These are phyloP conservation scores for Purshia tridentata DNA, from an alignment of 306 rosid species.

Conservation along the genomic window DNA sequence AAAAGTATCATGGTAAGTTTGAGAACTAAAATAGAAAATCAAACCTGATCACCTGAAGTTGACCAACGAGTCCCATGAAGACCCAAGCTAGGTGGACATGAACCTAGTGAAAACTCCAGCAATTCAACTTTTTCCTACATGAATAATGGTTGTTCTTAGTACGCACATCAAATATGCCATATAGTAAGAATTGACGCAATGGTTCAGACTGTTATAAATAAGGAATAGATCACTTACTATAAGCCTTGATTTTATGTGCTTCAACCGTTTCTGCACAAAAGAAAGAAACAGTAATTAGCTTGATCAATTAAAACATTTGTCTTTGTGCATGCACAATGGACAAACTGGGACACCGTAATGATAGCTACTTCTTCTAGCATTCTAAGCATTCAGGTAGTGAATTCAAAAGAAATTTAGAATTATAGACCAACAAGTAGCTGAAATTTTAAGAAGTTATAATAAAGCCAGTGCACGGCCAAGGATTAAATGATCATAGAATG, in stretches of 20 bases:
- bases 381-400: neutral
- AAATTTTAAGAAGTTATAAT: neutral
- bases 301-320: neutral
- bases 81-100: conserved; percentile 85
- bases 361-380: neutral
- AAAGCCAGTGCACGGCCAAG: neutral
- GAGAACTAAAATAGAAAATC: conserved; percentile 30
- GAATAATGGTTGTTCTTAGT: conserved; percentile 28
- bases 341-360: neutral
- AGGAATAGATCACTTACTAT: conserved; percentile 52
- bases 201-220: neutral
- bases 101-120: conserved; percentile 77
- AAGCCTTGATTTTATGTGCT: conserved; percentile 73
- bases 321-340: neutral
- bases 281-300: conserved; percentile 24
- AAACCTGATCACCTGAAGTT: conserved; percentile 74
- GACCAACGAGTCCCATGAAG: conserved; percentile 87
- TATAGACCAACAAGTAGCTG: neutral
- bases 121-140: conserved; percentile 83
- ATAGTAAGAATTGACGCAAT: conserved; percentile 23
- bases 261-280: conserved; percentile 66
- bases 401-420: conserved; percentile 4
- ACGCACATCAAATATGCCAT: conserved; percentile 13
- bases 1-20: neutral
- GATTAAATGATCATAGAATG: neutral